A percentile compares a stretch with the other conserved stretches of the same genome.
phyloP scores from a whole-genome alignment of 2,329 filamentous ascomycete species.

The Zymoseptoria ardabiliae region DNA sequence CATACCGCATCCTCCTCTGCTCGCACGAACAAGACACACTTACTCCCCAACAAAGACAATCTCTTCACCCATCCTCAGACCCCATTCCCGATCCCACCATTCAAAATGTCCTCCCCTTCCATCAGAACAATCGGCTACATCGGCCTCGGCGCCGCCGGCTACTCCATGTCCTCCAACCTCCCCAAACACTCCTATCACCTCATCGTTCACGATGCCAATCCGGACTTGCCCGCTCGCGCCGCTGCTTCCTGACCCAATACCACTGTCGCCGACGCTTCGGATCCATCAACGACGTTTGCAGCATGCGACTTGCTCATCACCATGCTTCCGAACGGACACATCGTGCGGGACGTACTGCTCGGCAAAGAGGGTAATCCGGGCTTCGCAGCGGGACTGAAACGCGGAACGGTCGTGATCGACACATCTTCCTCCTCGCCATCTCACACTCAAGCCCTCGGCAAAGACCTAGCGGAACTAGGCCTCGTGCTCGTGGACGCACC shows the following conservation, averaged over 20 bases:
- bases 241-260: conserved; percentile 26
- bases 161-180: conserved; percentile 29
- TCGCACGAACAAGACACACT: too few relatives aligned
- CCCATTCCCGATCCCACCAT: too few relatives aligned
- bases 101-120: conserved; percentile 2
- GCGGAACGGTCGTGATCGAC: conserved; percentile 30
- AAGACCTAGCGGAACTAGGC: conserved; percentile 25
- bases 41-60: too few relatives aligned
- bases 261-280: conserved; percentile 18
- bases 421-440: conserved; percentile 32
- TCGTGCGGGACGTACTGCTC: conserved; percentile 28
- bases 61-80: too few relatives aligned
- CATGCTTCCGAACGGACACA: conserved; percentile 32
- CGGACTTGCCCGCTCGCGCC: conserved; percentile 16
- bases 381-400: conserved; percentile 21
- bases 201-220: conserved; percentile 28
- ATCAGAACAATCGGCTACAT: conserved; percentile 30
- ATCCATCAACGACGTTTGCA: conserved; percentile 22
- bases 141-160: conserved; percentile 30
- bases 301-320: conserved; percentile 31
- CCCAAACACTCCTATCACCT: conserved; percentile 28
- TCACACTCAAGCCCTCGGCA: conserved; percentile 28
- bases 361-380: conserved; percentile 21
- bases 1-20: too few relatives aligned
- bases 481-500: conserved; percentile 31